Percentiles rank a stretch among this genome's conserved stretches.
Conservation (phyloP, 2,329 filamentous ascomycete species). For the Hymenoscyphus fructigenus region DNA sequence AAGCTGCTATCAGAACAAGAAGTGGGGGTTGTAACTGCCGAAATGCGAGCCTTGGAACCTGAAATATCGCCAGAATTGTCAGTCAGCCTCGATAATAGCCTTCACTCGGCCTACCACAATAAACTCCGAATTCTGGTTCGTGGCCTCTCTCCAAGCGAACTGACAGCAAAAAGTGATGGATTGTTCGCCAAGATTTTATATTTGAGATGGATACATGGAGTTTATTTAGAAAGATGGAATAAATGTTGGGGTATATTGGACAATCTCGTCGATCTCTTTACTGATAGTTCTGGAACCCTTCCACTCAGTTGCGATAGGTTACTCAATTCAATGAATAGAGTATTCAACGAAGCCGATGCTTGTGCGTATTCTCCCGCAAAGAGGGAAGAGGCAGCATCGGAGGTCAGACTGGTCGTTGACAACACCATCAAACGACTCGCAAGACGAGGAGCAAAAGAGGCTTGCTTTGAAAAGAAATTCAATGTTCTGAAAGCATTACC, state of each 20-base stretch:
- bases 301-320: constrained; percentile 8
- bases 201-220: constrained; percentile 4
- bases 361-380: background rate
- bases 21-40: constrained; percentile 5
- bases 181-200: constrained; percentile 13
- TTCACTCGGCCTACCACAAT: background rate
- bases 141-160: background rate
- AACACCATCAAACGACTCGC: constrained; percentile 8
- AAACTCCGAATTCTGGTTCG: background rate
- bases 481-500: constrained; percentile 15
- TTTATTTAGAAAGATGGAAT: background rate
- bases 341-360: background rate
- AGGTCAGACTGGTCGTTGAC: constrained; percentile 2
- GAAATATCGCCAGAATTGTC: constrained; percentile 1
- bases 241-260: background rate
- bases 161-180: background rate
- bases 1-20: constrained; percentile 11
- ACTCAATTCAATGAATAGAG: background rate
- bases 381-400: background rate
- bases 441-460: constrained; percentile 6
- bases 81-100: background rate
- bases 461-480: constrained; percentile 15
- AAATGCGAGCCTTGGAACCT: constrained; percentile 7
- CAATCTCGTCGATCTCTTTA: constrained; percentile 8
- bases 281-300: constrained; percentile 8